Base-by-base conservation (phyloP, 192 early-diverging fungal genomes). In the Podila minutissima region DNA sequence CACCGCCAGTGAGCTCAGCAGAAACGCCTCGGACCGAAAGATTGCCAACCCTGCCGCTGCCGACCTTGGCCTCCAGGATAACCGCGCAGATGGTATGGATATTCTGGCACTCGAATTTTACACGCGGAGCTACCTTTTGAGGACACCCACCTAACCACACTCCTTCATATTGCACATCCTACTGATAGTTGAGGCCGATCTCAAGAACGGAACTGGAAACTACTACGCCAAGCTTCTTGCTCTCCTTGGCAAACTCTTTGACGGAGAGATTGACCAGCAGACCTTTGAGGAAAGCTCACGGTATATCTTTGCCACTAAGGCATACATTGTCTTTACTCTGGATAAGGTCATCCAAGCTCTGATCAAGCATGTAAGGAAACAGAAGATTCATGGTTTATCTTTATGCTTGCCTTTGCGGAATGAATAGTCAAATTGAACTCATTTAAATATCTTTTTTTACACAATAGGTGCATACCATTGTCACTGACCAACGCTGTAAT, bases 251-350 rank as follows among this genome's bases (percentile, higher is more conserved):
- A 89, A 91, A 66, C 90, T 96, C 67, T 83, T 98, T 83, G 91
- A 91, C 46, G 91, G 91, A 38, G 93, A 97, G 59, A 82, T 97
- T 66, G 97, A 98, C 32, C 74, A 88, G 26, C 85, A 84, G 38
- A 85, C 86, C 65, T 99, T 94, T 88, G 98, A 99, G 71, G 97
- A 99, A 64, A 87, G 87, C 37, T 84, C 91, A 48, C 92, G 98
- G 0, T 89, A 91, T 37, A 84, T 99, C 82, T 98, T 95, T 84
- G 91, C 93, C 20, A 97, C 94, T 53, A 91, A 95, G 50, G 98
- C 95, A 0, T 97, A 97, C 73, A 75, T 93, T 51, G 87, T 96
- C 28, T 93, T 97, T 65, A 97, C 96, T 0, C 84, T 98, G 11
- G 97, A 98, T 83, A 96, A 95, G 75, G 86, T 97, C 33, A 88